Percentiles rank a stretch among this genome's conserved stretches.
Evolutionary conservation across 2,329 filamentous ascomycete species (phyloP).

Genomic region (Diaporthe caulivora): DNA sequence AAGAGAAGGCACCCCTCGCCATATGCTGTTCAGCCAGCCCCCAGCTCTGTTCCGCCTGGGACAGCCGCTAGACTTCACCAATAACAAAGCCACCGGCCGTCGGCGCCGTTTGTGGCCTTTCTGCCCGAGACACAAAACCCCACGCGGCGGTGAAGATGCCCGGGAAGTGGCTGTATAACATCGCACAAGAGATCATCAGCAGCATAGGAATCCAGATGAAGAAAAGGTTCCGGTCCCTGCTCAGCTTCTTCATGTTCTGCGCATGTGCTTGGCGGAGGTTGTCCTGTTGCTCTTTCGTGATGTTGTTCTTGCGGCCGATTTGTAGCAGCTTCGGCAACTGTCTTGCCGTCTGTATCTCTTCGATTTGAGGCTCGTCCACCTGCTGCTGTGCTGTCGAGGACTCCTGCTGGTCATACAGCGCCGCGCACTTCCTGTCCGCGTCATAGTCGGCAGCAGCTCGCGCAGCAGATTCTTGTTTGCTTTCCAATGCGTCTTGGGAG

Average conservation of each 20-base stretch:
- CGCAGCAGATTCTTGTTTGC: constrained; percentile 69
- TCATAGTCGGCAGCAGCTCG: constrained; percentile 69
- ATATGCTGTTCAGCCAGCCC: not conserved
- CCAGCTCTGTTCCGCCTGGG: not conserved
- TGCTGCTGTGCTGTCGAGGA: constrained; percentile 39
- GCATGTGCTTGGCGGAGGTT: constrained; percentile 72
- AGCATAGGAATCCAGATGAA: constrained; percentile 66
- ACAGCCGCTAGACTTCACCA: constrained; percentile 24
- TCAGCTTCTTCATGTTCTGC: constrained; percentile 72
- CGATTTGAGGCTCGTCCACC: constrained; percentile 39
- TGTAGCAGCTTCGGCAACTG: constrained; percentile 61
- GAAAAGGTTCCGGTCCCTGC: constrained; percentile 75
- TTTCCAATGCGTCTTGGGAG: constrained; percentile 59
- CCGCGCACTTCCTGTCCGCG: constrained; percentile 69
- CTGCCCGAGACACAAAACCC: constrained; percentile 9
- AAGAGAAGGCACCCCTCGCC: not conserved
- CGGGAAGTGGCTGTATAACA: constrained; percentile 36
- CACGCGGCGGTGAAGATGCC: constrained; percentile 31
- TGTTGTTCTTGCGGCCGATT: constrained; percentile 72
- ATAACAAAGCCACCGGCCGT: constrained; percentile 31
- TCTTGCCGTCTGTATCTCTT: constrained; percentile 43
- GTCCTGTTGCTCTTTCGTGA: constrained; percentile 75
- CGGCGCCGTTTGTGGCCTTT: not conserved
- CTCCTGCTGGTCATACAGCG: constrained; percentile 62
- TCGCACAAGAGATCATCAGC: constrained; percentile 34